A percentile compares a stretch with the other conserved stretches of the same genome.
Evolutionary conservation across 805 yeast genomes (phyloP).

Genomic region (Yarrowia sp.): DNA sequence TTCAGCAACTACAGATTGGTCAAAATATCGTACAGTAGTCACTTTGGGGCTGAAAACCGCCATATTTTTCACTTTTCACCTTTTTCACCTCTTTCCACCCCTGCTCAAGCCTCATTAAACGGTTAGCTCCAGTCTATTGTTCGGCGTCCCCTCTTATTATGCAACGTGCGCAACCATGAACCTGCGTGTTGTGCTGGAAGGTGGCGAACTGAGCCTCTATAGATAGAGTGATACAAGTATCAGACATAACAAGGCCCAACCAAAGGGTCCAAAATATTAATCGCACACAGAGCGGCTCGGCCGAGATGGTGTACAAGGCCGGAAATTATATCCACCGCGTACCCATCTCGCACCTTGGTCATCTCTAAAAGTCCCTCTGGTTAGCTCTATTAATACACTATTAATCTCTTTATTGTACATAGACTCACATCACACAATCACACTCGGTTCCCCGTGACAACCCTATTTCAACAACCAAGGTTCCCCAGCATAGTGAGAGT

Average conservation of each 20-base stretch:
- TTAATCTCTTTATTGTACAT: conserved; percentile 11
- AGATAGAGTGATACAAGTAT: no score
- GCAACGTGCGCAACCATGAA: conserved; percentile 35
- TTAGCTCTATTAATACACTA: conserved; percentile 23
- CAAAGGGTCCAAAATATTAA: no score
- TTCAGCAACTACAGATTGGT: no score
- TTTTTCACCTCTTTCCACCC: background rate
- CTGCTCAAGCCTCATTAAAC: conserved; percentile 8
- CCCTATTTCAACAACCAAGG: conserved; percentile 37
- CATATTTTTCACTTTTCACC: no score
- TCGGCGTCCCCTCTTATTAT: conserved; percentile 28
- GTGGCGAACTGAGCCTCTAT: conserved; percentile 5
- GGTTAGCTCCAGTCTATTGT: conserved; percentile 27
- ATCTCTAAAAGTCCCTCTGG: no score
- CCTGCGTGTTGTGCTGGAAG: conserved; percentile 18
- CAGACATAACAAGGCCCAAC: no score
- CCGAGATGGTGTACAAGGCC: no score
- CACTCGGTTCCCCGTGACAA: conserved; percentile 36
- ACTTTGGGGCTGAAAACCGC: background rate
- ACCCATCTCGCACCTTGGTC: no score
- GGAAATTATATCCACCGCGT: no score
- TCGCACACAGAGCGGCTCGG: no score
- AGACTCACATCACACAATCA: conserved; percentile 34
- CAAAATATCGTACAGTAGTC: no score
- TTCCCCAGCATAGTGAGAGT: conserved; percentile 1